phyloP scores from a whole-genome alignment of 2,329 filamentous ascomycete genomes.

The Xylariaceae sp. region DNA sequence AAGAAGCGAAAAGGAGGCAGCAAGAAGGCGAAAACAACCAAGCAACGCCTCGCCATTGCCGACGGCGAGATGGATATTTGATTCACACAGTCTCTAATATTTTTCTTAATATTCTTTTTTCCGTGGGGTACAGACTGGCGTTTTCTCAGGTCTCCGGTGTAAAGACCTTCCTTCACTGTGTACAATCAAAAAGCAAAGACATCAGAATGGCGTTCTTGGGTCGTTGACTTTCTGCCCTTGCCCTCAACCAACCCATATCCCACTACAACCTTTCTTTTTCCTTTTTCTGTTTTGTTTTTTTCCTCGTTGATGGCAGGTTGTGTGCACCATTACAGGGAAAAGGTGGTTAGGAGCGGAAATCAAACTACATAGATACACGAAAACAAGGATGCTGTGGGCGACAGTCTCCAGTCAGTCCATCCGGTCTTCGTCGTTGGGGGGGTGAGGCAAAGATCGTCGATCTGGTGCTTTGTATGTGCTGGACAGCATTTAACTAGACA shows the following conservation, averaged over 20 bases:
- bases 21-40: slow-evolving; percentile 64
- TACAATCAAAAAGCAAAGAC: slow-evolving; percentile 17
- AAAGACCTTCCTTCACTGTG: slow-evolving; percentile 12
- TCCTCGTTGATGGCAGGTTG: not conserved
- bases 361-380: slow-evolving; percentile 10
- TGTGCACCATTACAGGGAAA: not conserved
- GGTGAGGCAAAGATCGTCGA: no score
- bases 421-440: no score
- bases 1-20: slow-evolving; percentile 50
- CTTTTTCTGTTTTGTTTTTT: not conserved
- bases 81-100: slow-evolving; percentile 7
- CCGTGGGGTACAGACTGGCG: slow-evolving; percentile 13
- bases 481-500: no score
- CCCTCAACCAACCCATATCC: not conserved
- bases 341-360: not conserved
- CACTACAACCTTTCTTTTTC: not conserved
- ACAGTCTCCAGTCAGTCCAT: not conserved
- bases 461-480: no score
- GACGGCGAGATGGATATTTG: slow-evolving; percentile 50
- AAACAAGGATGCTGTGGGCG: not conserved
- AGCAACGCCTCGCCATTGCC: slow-evolving; percentile 63
- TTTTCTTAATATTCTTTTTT: slow-evolving; percentile 5
- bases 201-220: slow-evolving; percentile 17
- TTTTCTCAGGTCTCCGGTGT: slow-evolving; percentile 7
- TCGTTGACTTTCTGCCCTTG: not conserved